Evolutionary conservation across 495 filamentous ascomycete genomes (phyloP), one percentile per base, ranked within the genome.

Genomic region (Neurospora sp.): DNA sequence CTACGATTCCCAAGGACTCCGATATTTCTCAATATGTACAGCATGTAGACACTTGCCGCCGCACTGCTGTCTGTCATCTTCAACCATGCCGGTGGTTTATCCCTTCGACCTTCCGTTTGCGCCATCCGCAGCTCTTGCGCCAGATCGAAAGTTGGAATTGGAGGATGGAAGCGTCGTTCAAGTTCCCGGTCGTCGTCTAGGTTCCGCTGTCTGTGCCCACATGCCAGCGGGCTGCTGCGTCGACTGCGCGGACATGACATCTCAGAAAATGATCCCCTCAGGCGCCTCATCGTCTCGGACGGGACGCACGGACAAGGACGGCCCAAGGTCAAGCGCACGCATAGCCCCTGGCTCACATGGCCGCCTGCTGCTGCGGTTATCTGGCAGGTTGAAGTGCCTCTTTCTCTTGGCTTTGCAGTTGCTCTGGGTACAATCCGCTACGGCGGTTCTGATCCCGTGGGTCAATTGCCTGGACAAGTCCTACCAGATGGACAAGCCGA

Each of bases 401-500:
- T 65, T 65, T 17, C 53, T 65, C 12, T 65, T 65, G 53, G 53
- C 53, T 65, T 38, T 71, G 20, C 31, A 20, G 40, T 20, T 53
- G 70, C 40, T 31, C 40, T 40, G 40, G 39, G 39, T 70, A 38
- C 38, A 40, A 27, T 22, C 69, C 69, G 20, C 12, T 53, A 40
- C 40, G 40, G 39, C 39, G 53, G 53, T 65, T 65, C 27, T 88
- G 76, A 81, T 98, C 70, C 82, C 87, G 44, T 97, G 96, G 79
- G 86, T 93, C 5, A 98, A 99, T 81, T 99, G 96, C 81, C 81
- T 98, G 48, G 80, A 83, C 69, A 82, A 89, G 44, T 80, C 78
- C n/a, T 87, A 90, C 74, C 80, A 88, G 73, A 81, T 84, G 71
- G 77, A 83, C 38, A 22, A 75, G 73, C 75, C 87, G 78, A 70